Percentiles rank a stretch among this genome's conserved stretches.
Conservation (phyloP, 2,329 filamentous ascomycete genomes). For the Nemania diffusa region DNA sequence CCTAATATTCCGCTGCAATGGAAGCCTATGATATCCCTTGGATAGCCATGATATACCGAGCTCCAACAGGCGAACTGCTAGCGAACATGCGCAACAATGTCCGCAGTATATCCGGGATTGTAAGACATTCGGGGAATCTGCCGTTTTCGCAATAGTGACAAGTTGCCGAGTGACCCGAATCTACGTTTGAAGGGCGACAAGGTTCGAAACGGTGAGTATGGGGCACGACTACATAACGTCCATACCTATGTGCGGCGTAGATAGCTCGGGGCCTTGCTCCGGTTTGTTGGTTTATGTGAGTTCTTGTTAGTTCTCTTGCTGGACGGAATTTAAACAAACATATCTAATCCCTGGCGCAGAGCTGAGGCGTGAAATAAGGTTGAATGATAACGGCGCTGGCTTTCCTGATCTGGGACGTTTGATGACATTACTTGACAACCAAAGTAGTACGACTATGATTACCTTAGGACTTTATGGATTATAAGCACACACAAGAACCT, state of each 20-base stretch:
- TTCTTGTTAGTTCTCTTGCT: too few species aligned
- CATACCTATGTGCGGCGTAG: too few species aligned
- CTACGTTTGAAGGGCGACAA: background rate
- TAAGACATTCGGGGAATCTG: conserved; percentile 6
- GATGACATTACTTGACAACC: conserved; percentile 4
- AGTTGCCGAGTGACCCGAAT: conserved; percentile 18
- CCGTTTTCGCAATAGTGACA: conserved; percentile 18
- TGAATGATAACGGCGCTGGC: background rate
- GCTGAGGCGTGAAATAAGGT: conserved; percentile 1
- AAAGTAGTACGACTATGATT: conserved; percentile 7
- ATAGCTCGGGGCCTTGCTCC: background rate
- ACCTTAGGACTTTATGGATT: background rate
- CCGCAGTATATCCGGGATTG: conserved; percentile 9
- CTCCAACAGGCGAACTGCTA: background rate
- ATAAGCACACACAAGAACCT: background rate
- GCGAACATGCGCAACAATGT: conserved; percentile 4
- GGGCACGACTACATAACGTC: background rate
- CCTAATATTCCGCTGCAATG: background rate
- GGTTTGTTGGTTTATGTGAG: conserved; percentile 1
- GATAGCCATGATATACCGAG: conserved; percentile 9
- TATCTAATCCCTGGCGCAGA: conserved; percentile 15
- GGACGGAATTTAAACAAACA: background rate
- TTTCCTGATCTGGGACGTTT: background rate
- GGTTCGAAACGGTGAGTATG: background rate
- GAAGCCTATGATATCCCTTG: background rate